These are phyloP conservation scores for Paraglomus brasilianum DNA, from an alignment of 192 early-diverging fungal genomes.

Conservation along the genomic window DNA sequence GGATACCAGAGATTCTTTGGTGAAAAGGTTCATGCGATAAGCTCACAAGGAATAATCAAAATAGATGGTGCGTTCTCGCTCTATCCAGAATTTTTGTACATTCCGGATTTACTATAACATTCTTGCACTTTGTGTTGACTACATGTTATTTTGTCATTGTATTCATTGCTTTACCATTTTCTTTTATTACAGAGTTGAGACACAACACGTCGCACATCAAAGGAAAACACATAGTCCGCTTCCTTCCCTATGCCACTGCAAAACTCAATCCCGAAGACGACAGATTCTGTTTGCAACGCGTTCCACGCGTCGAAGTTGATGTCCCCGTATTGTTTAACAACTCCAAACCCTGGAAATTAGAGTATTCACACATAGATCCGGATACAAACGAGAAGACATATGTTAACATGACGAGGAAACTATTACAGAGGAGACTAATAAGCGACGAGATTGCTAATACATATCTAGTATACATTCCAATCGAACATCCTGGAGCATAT, in stretches of 20 bases:
- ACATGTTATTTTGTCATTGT: not conserved
- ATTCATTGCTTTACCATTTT: not conserved
- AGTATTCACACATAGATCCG: constrained; percentile 35
- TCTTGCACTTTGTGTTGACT: no score
- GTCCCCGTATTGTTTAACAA: constrained; percentile 44
- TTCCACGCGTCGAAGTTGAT: constrained; percentile 13
- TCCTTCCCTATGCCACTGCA: constrained; percentile 43
- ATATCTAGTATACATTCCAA: constrained; percentile 37
- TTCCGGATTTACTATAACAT: no score
- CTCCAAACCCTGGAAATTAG: constrained; percentile 36
- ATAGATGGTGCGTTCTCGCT: constrained; percentile 17
- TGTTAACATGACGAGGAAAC: constrained; percentile 26
- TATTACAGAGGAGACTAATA: constrained; percentile 30
- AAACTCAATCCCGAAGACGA: constrained; percentile 46
- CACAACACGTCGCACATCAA: constrained; percentile 43
- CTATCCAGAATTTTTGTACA: no score
- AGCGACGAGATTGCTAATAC: constrained; percentile 38
- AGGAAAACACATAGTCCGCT: constrained; percentile 46
- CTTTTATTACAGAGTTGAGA: constrained; percentile 31
- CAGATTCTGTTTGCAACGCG: constrained; percentile 34
- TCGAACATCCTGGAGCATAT: constrained; percentile 42
- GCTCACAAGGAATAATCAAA: constrained; percentile 18
- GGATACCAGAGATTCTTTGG: constrained; percentile 8
- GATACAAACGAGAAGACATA: constrained; percentile 27
- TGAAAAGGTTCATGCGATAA: constrained; percentile 28